A percentile compares a stretch with the other conserved stretches of the same genome.
phyloP scores from a whole-genome alignment of 2,329 filamentous ascomycete genomes.

The Colletotrichum liriopes region DNA sequence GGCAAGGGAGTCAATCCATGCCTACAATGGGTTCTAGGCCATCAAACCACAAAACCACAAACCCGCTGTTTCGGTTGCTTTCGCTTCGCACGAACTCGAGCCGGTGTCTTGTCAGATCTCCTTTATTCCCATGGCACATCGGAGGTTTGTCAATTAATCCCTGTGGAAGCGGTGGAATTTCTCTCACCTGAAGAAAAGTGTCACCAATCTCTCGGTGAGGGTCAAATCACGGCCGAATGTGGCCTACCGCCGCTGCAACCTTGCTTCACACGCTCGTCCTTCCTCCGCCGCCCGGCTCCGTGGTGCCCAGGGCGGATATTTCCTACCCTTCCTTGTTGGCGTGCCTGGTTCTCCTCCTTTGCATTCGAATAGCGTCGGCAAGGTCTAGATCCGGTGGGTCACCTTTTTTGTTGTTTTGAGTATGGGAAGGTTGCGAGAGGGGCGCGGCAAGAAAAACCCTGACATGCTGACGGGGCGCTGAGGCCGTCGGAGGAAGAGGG shows the following conservation, averaged over 20 bases:
- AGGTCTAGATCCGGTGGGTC: constrained; percentile 31
- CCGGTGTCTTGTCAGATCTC: constrained; percentile 8
- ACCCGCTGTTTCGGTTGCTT: constrained; percentile 23
- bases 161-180: neutral
- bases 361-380: constrained; percentile 25
- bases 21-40: constrained; percentile 27
- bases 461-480: constrained; percentile 17
- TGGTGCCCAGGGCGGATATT: neutral
- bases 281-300: constrained; percentile 25
- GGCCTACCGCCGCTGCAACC: neutral
- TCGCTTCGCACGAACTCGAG: neutral
- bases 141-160: neutral
- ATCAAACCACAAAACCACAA: constrained; percentile 1
- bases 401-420: neutral
- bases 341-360: neutral
- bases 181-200: constrained; percentile 14
- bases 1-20: constrained; percentile 35
- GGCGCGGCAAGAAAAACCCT: constrained; percentile 9
- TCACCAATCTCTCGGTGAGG: constrained; percentile 32
- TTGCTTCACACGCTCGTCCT: neutral
- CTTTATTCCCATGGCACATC: neutral
- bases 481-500: constrained; percentile 21
- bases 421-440: constrained; percentile 2
- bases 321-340: neutral
- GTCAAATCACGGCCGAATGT: constrained; percentile 1